A percentile compares a stretch with the other conserved stretches of the same genome.
These are phyloP conservation scores for Cryptococcus wingfieldii DNA, from an alignment of 1,284 basidiomycete genomes.

Conservation along the genomic window DNA sequence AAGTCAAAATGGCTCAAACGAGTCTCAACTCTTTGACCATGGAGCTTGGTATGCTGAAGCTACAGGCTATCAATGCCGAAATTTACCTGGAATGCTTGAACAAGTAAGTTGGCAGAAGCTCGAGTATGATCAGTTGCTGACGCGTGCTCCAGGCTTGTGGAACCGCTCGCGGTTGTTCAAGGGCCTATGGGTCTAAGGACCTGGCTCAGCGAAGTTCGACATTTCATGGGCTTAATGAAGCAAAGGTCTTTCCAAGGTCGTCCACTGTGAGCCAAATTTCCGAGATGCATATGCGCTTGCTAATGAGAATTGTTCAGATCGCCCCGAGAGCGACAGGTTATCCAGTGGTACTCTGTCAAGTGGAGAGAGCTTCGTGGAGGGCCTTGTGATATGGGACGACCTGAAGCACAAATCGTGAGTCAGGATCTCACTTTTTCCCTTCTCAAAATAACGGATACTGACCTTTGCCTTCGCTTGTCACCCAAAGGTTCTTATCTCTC, in stretches of 20 bases:
- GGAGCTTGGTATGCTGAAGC: constrained; percentile 32
- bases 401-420: constrained; percentile 41
- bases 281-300: not conserved
- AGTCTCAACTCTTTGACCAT: constrained; percentile 25
- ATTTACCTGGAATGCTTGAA: constrained; percentile 33
- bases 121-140: not conserved
- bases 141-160: constrained; percentile 23
- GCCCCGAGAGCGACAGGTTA: constrained; percentile 30
- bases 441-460: not conserved
- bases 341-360: constrained; percentile 33
- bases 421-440: no score
- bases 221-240: constrained; percentile 30
- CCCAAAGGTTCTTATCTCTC: constrained; percentile 24
- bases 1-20: constrained; percentile 33
- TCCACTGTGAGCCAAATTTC: constrained; percentile 23
- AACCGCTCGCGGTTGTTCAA: constrained; percentile 33
- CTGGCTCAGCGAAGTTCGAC: constrained; percentile 36
- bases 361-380: constrained; percentile 40
- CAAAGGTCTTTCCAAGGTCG: constrained; percentile 32
- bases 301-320: constrained; percentile 12
- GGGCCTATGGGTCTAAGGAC: constrained; percentile 29
- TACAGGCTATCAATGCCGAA: constrained; percentile 23
- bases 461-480: not conserved
- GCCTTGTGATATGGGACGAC: constrained; percentile 41
- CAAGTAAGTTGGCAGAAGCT: constrained; percentile 19